A percentile compares a stretch with the other conserved stretches of the same genome.
These are phyloP conservation scores for Panaeolus papilionaceus DNA, from an alignment of 768 basidiomycete species.

Conservation along the genomic window DNA sequence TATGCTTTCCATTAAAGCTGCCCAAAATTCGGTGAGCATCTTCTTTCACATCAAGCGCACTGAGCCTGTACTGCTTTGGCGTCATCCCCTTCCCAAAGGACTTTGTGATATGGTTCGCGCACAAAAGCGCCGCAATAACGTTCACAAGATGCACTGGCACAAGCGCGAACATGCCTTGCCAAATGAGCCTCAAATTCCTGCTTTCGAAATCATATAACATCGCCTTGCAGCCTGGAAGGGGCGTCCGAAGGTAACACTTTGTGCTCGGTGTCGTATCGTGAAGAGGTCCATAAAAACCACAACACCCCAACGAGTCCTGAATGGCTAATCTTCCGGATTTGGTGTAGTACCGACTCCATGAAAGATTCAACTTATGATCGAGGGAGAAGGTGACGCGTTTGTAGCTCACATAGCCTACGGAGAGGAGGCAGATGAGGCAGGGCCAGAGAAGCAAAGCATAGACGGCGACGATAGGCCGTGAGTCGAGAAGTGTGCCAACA, in stretches of 20 bases:
- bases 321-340: conserved; percentile 58
- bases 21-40: conserved; percentile 41
- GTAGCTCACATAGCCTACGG: conserved; percentile 70
- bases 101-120: conserved; percentile 68
- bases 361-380: conserved; percentile 68
- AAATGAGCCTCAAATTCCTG: conserved; percentile 50
- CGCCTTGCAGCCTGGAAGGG: conserved; percentile 73
- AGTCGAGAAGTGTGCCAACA: conserved; percentile 67
- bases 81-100: conserved; percentile 71
- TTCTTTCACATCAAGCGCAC: conserved; percentile 48
- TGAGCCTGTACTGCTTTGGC: conserved; percentile 64
- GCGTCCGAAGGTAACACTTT: conserved; percentile 65
- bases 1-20: conserved; percentile 18
- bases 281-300: conserved; percentile 66
- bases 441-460: conserved; percentile 77
- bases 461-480: conserved; percentile 68
- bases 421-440: conserved; percentile 57
- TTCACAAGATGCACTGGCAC: conserved; percentile 66
- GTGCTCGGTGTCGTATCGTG: conserved; percentile 65
- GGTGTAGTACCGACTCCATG: conserved; percentile 71
- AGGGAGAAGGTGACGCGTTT: conserved; percentile 64
- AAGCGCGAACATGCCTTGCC: conserved; percentile 58
- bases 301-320: conserved; percentile 69
- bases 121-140: conserved; percentile 64
- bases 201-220: conserved; percentile 61